These are phyloP conservation scores for Colletotrichum ledebouriae DNA, from an alignment of 2,329 filamentous ascomycete genomes.

Conservation along the genomic window DNA sequence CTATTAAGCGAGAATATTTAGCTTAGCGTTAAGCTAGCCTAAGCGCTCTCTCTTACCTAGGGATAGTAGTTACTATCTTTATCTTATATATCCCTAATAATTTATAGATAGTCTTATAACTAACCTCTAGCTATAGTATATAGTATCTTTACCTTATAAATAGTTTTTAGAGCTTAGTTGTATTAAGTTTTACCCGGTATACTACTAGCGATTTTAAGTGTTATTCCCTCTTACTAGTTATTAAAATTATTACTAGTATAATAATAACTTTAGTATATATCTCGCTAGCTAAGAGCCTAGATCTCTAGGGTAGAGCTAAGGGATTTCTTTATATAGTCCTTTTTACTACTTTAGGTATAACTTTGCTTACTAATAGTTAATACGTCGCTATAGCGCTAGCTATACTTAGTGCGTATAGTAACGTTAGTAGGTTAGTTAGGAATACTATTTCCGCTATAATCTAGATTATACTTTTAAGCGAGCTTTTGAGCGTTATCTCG, in stretches of 20 bases:
- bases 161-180: slow-evolving; percentile 60
- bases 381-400: slow-evolving; percentile 69
- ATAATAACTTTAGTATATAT: slow-evolving; percentile 72
- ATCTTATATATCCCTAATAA: slow-evolving; percentile 18
- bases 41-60: slow-evolving; percentile 46
- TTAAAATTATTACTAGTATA: slow-evolving; percentile 65
- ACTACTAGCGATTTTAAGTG: slow-evolving; percentile 63
- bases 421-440: slow-evolving; percentile 61
- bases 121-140: slow-evolving; percentile 12
- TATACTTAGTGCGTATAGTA: slow-evolving; percentile 59
- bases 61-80: slow-evolving; percentile 43
- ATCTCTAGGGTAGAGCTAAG: slow-evolving; percentile 73
- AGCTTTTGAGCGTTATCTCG: slow-evolving; percentile 60
- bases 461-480: slow-evolving; percentile 58
- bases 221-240: slow-evolving; percentile 67
- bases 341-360: slow-evolving; percentile 62
- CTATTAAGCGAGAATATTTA: slow-evolving; percentile 40
- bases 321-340: slow-evolving; percentile 68
- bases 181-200: slow-evolving; percentile 58
- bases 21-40: slow-evolving; percentile 45
- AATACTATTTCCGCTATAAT: slow-evolving; percentile 57
- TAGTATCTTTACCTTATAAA: slow-evolving; percentile 64
- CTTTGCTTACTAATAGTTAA: slow-evolving; percentile 72
- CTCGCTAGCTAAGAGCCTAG: slow-evolving; percentile 72
- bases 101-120: not conserved